Evolutionary conservation across 148 eudicot species (phyloP).

Genomic region (Chenopodium formosanum): DNA sequence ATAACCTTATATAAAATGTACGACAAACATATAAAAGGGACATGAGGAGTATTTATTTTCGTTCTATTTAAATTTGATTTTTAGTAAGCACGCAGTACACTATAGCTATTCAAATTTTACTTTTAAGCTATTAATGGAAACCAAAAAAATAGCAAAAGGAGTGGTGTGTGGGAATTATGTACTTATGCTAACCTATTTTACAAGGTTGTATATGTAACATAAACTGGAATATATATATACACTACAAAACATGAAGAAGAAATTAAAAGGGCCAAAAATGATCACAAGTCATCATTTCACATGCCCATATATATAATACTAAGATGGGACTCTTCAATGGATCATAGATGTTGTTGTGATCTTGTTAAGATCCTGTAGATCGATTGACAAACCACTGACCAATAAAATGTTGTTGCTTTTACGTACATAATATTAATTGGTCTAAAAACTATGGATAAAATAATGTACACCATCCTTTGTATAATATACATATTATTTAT

Average conservation of each 20-base stretch:
- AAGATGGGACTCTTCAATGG: slow-evolving; percentile 1
- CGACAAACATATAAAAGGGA: too few relatives aligned
- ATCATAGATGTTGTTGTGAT: background rate
- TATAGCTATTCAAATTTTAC: background rate
- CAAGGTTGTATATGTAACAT: too few relatives aligned
- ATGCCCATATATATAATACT: background rate
- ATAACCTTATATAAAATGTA: too few relatives aligned
- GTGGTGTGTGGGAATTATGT: background rate
- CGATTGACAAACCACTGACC: background rate
- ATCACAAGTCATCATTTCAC: background rate
- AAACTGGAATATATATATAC: background rate
- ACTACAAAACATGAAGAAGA: background rate
- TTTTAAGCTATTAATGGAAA: background rate
- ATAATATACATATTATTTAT: background rate
- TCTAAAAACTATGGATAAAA: background rate
- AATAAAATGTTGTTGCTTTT: background rate
- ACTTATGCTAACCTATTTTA: too few relatives aligned
- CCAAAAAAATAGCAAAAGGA: background rate
- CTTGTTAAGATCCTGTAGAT: background rate
- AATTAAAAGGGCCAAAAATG: background rate
- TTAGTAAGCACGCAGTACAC: too few relatives aligned
- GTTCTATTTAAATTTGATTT: too few relatives aligned
- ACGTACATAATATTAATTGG: background rate
- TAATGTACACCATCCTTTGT: background rate
- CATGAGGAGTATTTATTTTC: too few relatives aligned